Conservation (phyloP, 176 grass and related monocot genomes). For the Oryza rufipogon region DNA sequence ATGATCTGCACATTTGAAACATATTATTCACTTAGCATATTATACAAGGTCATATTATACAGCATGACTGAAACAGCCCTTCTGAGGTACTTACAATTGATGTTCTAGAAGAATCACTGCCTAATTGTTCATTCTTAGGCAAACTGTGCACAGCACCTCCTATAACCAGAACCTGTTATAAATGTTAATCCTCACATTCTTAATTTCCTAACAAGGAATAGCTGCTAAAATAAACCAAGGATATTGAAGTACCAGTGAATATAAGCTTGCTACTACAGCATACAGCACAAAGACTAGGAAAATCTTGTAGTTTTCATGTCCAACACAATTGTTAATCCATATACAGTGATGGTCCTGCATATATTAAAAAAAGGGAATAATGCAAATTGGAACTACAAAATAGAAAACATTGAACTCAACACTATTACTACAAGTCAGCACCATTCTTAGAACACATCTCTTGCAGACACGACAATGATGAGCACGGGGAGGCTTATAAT, state of each 20-base stretch:
- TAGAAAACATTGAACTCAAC: not conserved
- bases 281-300: slow-evolving; percentile 85
- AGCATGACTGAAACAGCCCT: slow-evolving; percentile 28
- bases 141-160: slow-evolving; percentile 56
- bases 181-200: slow-evolving; percentile 43
- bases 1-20: slow-evolving; percentile 65
- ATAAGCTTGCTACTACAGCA: slow-evolving; percentile 78
- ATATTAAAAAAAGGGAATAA: slow-evolving; percentile 11
- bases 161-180: slow-evolving; percentile 72
- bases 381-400: slow-evolving; percentile 6
- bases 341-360: slow-evolving; percentile 94
- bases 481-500: slow-evolving; percentile 88
- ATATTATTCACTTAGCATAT: slow-evolving; percentile 3
- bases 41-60: not conserved
- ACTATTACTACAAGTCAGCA: slow-evolving; percentile 25
- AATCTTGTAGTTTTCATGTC: slow-evolving; percentile 88
- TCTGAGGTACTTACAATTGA: slow-evolving; percentile 66
- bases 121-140: slow-evolving; percentile 60
- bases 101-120: slow-evolving; percentile 79
- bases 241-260: slow-evolving; percentile 73
- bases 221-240: slow-evolving; percentile 19
- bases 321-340: slow-evolving; percentile 99
- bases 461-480: slow-evolving; percentile 98
- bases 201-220: slow-evolving; percentile 20
- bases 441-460: slow-evolving; percentile 98